These are phyloP conservation scores for Saccharum spontaneum DNA, from an alignment of 176 grass and related monocot species.

Conservation along the genomic window DNA sequence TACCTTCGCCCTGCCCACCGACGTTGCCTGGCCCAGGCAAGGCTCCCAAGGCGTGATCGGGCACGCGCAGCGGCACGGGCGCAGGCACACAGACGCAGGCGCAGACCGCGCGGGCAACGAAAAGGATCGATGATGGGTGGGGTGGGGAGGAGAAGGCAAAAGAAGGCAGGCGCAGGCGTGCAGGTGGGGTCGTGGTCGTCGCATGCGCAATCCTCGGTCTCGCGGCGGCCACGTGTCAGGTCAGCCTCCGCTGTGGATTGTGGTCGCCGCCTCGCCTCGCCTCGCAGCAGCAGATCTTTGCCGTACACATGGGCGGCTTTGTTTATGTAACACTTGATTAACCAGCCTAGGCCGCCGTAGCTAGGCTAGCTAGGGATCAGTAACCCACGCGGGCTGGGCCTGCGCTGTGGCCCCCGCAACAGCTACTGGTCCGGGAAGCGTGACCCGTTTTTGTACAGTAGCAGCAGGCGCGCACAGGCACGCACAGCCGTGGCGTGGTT, in stretches of 20 bases:
- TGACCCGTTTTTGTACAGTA: background rate
- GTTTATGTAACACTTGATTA: background rate
- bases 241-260: background rate
- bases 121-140: too few relatives aligned
- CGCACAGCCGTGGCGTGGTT: background rate
- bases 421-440: background rate
- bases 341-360: background rate
- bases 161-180: background rate
- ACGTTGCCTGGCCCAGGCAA: too few relatives aligned
- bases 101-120: too few relatives aligned
- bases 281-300: background rate
- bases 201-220: background rate
- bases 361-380: slow-evolving; percentile 28
- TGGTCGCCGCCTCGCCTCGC: too few relatives aligned
- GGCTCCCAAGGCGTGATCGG: too few relatives aligned
- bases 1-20: too few relatives aligned
- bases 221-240: background rate
- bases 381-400: slow-evolving; percentile 9
- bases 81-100: too few relatives aligned
- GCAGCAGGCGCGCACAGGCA: background rate
- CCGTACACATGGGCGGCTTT: background rate
- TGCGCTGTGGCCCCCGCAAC: background rate
- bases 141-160: too few relatives aligned
- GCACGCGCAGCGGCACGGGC: too few relatives aligned
- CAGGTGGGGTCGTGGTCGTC: background rate